Evolutionary conservation across 345 rosid genomes (phyloP).

Genomic region (Alliaria petiolata): DNA sequence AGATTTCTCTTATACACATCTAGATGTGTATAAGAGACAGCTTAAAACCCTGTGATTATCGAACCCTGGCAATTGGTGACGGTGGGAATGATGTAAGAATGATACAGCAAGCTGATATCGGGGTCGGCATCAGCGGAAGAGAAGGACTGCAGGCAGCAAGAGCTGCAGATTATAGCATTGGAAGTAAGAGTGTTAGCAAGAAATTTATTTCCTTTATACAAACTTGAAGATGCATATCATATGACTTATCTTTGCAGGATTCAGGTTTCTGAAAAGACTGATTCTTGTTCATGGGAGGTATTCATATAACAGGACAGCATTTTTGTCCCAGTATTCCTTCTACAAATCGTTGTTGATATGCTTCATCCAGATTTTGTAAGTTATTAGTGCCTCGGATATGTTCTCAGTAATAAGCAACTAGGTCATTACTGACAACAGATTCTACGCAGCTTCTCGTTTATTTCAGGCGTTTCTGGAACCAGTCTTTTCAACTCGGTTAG

Average conservation of each 20-base stretch:
- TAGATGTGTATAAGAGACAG: too few relatives aligned
- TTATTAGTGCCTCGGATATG: conserved; percentile 1
- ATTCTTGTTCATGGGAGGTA: conserved; percentile 95
- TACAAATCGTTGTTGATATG: conserved; percentile 88
- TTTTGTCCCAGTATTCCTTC: conserved; percentile 94
- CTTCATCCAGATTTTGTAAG: conserved; percentile 99
- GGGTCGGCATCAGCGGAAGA: conserved; percentile 98
- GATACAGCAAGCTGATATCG: conserved; percentile 98
- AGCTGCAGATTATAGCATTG: conserved; percentile 98
- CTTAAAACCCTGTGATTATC: conserved; percentile 87
- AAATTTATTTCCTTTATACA: not conserved
- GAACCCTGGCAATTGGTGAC: conserved; percentile 95
- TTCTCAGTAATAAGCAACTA: not conserved
- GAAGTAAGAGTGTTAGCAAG: conserved; percentile 51
- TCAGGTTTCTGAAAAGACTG: conserved; percentile 85
- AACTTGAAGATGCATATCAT: not conserved
- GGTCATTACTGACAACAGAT: conserved; percentile 41
- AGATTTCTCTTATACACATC: too few relatives aligned
- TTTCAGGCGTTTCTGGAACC: conserved; percentile 98
- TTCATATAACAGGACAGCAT: conserved; percentile 96
- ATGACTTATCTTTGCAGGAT: conserved; percentile 53
- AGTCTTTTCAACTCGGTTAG: conserved; percentile 98
- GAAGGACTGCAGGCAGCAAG: conserved; percentile 99
- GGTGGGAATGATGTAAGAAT: conserved; percentile 99
- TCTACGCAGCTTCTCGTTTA: conserved; percentile 80